phyloP scores from a whole-genome alignment of 495 filamentous ascomycete genomes.

The Neurospora tetrasperma region DNA sequence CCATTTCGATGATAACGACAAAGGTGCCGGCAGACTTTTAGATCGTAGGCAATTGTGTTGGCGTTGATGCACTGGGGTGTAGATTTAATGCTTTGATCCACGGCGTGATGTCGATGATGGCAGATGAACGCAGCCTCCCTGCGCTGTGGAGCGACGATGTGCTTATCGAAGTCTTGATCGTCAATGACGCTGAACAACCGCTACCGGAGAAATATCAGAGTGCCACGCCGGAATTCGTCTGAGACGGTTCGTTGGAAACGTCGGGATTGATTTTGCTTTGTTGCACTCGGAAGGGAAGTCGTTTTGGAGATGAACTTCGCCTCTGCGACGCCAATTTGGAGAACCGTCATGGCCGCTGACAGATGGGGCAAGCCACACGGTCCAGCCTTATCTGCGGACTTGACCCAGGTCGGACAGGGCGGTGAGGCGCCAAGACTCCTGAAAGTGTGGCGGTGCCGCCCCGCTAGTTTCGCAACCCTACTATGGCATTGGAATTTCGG shows the following conservation, averaged over 20 bases:
- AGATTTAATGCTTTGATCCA: background rate
- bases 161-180: background rate
- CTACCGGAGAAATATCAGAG: background rate
- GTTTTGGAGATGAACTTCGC: background rate
- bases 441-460: slow-evolving; percentile 18
- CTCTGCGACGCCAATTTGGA: background rate
- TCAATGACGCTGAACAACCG: background rate
- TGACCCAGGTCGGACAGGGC: background rate
- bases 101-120: background rate
- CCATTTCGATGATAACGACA: background rate
- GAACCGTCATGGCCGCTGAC: background rate
- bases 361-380: background rate
- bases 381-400: background rate
- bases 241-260: background rate
- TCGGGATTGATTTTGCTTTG: background rate
- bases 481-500: slow-evolving; percentile 24
- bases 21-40: background rate
- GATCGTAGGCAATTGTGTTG: background rate
- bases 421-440: background rate
- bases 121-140: background rate
- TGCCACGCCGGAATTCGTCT: background rate
- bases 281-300: background rate
- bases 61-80: background rate
- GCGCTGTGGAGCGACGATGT: background rate
- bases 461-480: slow-evolving; percentile 23